Percentiles rank a stretch among this genome's conserved stretches.
Conservation (phyloP, 768 basidiomycete genomes). For the Candolleomyces aberdarensis region DNA sequence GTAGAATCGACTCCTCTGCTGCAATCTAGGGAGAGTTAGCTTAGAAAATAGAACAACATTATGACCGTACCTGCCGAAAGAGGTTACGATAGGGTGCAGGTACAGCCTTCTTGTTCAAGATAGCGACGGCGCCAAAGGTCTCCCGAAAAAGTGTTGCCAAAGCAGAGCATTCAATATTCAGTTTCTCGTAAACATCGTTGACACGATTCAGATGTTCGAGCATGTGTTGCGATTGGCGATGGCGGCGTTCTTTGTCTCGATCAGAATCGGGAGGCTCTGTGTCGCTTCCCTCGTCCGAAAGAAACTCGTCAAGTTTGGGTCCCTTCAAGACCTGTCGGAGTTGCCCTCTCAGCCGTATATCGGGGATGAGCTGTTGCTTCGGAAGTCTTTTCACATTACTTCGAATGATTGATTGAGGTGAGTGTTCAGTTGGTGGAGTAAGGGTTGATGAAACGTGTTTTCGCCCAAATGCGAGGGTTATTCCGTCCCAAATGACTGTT, state of each 20-base stretch:
- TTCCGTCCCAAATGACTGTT: conserved; percentile 30
- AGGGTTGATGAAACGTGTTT: conserved; percentile 23
- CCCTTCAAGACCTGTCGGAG: background rate
- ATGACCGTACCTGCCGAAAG: background rate
- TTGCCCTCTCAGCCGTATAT: background rate
- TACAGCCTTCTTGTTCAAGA: background rate
- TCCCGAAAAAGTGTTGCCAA: background rate
- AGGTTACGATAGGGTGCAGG: background rate
- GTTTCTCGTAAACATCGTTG: background rate
- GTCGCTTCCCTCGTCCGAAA: background rate
- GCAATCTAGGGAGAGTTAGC: conserved; percentile 7
- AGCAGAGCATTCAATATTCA: background rate
- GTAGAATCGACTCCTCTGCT: conserved; percentile 21
- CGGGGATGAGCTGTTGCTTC: background rate
- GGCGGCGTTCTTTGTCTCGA: background rate
- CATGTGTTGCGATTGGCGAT: background rate
- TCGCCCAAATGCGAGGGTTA: conserved; percentile 26
- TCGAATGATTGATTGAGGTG: conserved; percentile 1
- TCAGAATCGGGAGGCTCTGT: background rate
- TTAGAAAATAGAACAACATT: background rate
- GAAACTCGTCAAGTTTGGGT: background rate
- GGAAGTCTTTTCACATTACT: conserved; percentile 4
- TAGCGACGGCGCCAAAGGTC: background rate
- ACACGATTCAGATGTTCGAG: background rate
- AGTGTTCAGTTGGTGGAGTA: conserved; percentile 19